Evolutionary conservation across 805 yeast species (phyloP).

Genomic region (Clavispora phyllophila): DNA sequence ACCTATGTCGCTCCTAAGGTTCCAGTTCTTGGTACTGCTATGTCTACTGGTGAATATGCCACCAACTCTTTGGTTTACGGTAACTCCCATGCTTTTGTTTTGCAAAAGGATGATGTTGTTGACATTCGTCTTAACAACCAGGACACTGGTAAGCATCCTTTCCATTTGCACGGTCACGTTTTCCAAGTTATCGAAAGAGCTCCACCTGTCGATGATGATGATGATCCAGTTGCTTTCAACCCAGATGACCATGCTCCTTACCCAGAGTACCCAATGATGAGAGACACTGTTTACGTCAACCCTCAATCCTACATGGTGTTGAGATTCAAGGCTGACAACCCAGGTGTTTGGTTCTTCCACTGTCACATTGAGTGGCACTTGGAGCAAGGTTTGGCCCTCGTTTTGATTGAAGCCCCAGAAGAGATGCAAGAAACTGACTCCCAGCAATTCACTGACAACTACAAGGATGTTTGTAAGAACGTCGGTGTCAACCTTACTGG

Average conservation of each 20-base stretch:
- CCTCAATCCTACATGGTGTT: constrained; percentile 83
- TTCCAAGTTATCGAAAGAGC: constrained; percentile 83
- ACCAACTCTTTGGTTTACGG: constrained; percentile 62
- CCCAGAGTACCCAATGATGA: constrained; percentile 74
- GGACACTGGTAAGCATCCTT: constrained; percentile 94
- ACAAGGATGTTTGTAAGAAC: constrained; percentile 54
- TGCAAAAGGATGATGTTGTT: constrained; percentile 61
- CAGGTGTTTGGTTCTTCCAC: constrained; percentile 99
- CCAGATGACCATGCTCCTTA: constrained; percentile 36
- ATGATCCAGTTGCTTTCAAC: constrained; percentile 54
- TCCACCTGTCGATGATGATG: constrained; percentile 49
- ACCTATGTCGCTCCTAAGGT: constrained; percentile 78
- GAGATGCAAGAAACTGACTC: constrained; percentile 46
- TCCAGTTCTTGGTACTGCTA: constrained; percentile 77
- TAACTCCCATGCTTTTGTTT: constrained; percentile 70
- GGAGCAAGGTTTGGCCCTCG: constrained; percentile 85
- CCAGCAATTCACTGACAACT: constrained; percentile 60
- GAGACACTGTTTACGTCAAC: constrained; percentile 77
- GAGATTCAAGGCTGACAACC: constrained; percentile 88
- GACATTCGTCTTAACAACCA: constrained; percentile 80
- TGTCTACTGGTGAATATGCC: constrained; percentile 62
- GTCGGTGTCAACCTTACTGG: constrained; percentile 54
- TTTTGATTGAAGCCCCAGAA: constrained; percentile 78
- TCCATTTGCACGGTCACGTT: constrained; percentile 92
- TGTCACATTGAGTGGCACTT: constrained; percentile 99